Percentiles rank a stretch among this genome's conserved stretches.
phyloP scores from a whole-genome alignment of 164 flowering plant species.

The Pachysandra terminalis region DNA sequence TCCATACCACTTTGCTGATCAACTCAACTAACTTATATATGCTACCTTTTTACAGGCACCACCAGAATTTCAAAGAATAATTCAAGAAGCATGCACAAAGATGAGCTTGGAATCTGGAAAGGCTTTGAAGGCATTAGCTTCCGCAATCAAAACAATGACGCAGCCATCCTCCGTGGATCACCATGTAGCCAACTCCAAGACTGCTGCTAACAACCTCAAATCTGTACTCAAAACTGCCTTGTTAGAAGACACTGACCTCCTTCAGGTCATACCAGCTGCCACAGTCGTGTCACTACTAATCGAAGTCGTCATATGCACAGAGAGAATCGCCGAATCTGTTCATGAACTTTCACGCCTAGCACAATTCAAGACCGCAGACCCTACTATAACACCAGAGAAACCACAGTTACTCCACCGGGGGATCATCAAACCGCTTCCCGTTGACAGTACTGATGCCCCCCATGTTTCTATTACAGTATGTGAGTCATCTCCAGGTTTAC shows the following conservation, averaged over 20 bases:
- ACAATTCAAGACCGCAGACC: conserved; percentile 26
- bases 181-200: conserved; percentile 32
- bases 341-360: conserved; percentile 49
- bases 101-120: conserved; percentile 48
- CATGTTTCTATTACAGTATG: conserved; percentile 12
- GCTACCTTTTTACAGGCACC: conserved; percentile 34
- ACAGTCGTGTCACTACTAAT: conserved; percentile 51
- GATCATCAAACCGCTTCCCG: conserved; percentile 4
- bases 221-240: conserved; percentile 28
- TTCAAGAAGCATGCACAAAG: conserved; percentile 39
- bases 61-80: conserved; percentile 28
- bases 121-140: conserved; percentile 44
- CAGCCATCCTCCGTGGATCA: conserved; percentile 16
- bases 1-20: not conserved
- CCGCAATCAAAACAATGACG: conserved; percentile 37
- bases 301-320: conserved; percentile 42
- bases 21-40: not conserved
- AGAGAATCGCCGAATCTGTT: conserved; percentile 42
- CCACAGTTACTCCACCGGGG: conserved; percentile 18
- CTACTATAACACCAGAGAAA: conserved; percentile 14
- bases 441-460: conserved; percentile 1
- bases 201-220: conserved; percentile 37
- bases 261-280: conserved; percentile 33
- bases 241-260: conserved; percentile 28
- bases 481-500: not conserved